These are phyloP conservation scores for Backusella mclennaniae DNA, from an alignment of 192 early-diverging fungal species.

Conservation along the genomic window DNA sequence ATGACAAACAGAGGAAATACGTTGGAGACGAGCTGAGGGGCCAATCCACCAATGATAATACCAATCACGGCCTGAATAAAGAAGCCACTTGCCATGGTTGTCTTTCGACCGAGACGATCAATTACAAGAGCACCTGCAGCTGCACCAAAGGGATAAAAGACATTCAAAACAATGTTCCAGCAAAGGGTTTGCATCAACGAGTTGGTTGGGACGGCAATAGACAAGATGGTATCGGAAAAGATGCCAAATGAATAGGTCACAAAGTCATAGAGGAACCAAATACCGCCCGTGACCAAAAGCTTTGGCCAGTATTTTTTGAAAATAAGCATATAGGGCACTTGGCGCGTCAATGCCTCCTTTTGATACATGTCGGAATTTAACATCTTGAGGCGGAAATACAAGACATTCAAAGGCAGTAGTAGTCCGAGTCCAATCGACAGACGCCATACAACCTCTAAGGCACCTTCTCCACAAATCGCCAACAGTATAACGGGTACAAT, in stretches of 20 bases:
- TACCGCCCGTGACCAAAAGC: conserved; percentile 44
- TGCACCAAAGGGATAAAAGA: conserved; percentile 54
- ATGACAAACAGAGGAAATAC: conserved; percentile 52
- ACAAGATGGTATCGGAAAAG: conserved; percentile 32
- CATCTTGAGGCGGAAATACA: conserved; percentile 60
- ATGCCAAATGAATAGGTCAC: conserved; percentile 32
- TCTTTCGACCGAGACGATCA: conserved; percentile 49
- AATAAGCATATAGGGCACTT: conserved; percentile 50
- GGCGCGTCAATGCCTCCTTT: conserved; percentile 45
- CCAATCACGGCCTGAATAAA: conserved; percentile 44
- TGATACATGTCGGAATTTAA: conserved; percentile 49
- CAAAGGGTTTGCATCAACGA: conserved; percentile 47
- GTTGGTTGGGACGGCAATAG: conserved; percentile 23
- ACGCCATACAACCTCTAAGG: conserved; percentile 46
- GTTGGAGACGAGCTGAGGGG: conserved; percentile 28
- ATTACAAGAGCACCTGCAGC: conserved; percentile 40
- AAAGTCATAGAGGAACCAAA: conserved; percentile 50
- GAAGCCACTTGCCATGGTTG: conserved; percentile 52
- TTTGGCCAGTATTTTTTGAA: conserved; percentile 51
- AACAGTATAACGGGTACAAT: conserved; percentile 39
- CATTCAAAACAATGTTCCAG: conserved; percentile 50
- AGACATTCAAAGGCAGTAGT: conserved; percentile 39
- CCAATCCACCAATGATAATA: conserved; percentile 42
- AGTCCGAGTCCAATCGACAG: conserved; percentile 52
- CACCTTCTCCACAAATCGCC: conserved; percentile 41